Base-by-base conservation (phyloP, 2,329 filamentous ascomycete species). In the Penicillium glabrum region DNA sequence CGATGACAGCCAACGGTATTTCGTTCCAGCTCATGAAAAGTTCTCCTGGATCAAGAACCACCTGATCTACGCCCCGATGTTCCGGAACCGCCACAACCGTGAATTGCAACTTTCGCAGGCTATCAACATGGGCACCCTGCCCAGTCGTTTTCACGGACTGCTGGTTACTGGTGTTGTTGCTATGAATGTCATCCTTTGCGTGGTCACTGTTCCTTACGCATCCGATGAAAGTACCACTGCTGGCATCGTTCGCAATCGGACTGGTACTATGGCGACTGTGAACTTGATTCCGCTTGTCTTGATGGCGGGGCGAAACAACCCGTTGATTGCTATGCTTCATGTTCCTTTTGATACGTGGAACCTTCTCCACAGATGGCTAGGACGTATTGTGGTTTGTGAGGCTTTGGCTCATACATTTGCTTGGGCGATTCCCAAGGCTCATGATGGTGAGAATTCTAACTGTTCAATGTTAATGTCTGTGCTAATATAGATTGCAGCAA, bases 1-100 rank as follows among this genome's bases (percentile, higher is more conserved):
- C 77, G 91, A 91, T 76, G 88, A 90, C 62, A 88, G 82, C 1
- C 92, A 96, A 73, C 82, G 84, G 59, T 96, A 91, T 78, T 96
- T 93, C 70, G 83, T 87, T 46, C 77, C 79, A 24, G 82, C 89
- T 6, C 63, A 77, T 31, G 58, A 63, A 5, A 70, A 51, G 79
- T 96, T 65, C 82, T 86, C 62, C 79, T 92, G 59, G 70, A 71
- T 96, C 54, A 91, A 93, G 77, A 82, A 84, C 59, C 82, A 89
- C 53, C 83, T 93, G 54, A 71, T 80, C 49, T 79, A 80, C 58
- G 78, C 79, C 13, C 77, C 79, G 5, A 58, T 80, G 35, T 75
- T 80, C 53, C 69, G 72, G 24, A 72, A 62, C 46, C 72, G 78
- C 37, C 77, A 80, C 62, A 79, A 79, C 53, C 70, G 72, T 24